A percentile compares a stretch with the other conserved stretches of the same genome.
Evolutionary conservation across 208 protist genomes (phyloP).

Genomic region (Trypanosoma conorhini): DNA sequence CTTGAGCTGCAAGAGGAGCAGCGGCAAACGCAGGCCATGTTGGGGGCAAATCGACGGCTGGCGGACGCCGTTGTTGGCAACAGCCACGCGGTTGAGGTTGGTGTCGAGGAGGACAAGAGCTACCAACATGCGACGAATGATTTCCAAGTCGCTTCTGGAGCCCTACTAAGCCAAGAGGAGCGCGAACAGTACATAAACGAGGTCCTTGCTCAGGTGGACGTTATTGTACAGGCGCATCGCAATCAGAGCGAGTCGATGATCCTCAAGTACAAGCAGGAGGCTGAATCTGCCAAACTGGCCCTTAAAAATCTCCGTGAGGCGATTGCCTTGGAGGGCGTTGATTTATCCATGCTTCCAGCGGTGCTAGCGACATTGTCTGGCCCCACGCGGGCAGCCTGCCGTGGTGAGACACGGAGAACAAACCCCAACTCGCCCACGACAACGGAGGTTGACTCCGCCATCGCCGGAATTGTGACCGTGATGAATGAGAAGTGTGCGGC

Average conservation of each 20-base stretch:
- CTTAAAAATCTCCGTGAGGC: conserved; percentile 23
- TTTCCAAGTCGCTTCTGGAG: not conserved
- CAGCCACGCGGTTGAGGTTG: not conserved
- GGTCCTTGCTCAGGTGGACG: conserved; percentile 28
- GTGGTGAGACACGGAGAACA: not conserved
- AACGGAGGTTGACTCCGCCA: not conserved
- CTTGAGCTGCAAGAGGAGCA: conserved; percentile 22
- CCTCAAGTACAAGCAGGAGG: conserved; percentile 30
- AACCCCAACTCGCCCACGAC: not conserved
- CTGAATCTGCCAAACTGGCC: conserved; percentile 19
- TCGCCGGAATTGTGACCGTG: conserved; percentile 2
- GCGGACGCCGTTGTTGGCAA: conserved; percentile 6
- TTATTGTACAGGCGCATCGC: conserved; percentile 28
- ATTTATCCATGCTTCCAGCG: conserved; percentile 24
- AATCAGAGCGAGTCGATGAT: conserved; percentile 26
- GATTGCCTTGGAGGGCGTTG: conserved; percentile 23
- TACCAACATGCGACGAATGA: not conserved
- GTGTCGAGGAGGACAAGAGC: not conserved
- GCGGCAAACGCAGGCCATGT: not conserved
- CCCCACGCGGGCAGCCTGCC: not conserved
- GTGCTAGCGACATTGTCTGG: conserved; percentile 7
- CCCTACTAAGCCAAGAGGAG: conserved; percentile 15
- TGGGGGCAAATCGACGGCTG: not conserved
- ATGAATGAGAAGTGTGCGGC: conserved; percentile 20
- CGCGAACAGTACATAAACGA: conserved; percentile 28